These are phyloP conservation scores for Wilcoxina mikolae DNA, from an alignment of 495 filamentous ascomycete genomes.

Conservation along the genomic window DNA sequence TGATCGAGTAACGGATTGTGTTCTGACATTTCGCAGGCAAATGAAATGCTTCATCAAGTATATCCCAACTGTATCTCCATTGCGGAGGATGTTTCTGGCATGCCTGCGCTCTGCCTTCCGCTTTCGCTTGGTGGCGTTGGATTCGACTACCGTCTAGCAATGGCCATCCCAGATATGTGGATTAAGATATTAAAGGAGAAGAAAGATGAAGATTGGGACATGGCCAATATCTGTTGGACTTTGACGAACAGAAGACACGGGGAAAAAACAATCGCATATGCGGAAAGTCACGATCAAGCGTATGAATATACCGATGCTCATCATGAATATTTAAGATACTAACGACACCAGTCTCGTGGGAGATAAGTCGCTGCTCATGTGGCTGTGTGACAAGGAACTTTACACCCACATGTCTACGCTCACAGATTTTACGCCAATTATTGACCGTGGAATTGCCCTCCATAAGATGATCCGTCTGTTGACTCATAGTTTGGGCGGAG, in stretches of 20 bases:
- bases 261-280: constrained; percentile 97
- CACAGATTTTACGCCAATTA: constrained; percentile 69
- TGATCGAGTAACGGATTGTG: too few species aligned
- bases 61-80: constrained; percentile 81
- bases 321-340: neutral
- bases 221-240: constrained; percentile 67
- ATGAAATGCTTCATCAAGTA: constrained; percentile 82
- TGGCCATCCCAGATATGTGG: constrained; percentile 98
- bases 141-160: constrained; percentile 93
- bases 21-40: constrained; percentile 40
- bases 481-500: constrained; percentile 86
- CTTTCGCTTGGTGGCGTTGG: constrained; percentile 78
- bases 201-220: constrained; percentile 83
- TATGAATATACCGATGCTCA: constrained; percentile 36
- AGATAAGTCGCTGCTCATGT: constrained; percentile 92
- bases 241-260: constrained; percentile 86
- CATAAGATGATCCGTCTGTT: constrained; percentile 96
- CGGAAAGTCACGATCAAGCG: constrained; percentile 96
- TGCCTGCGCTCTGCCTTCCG: constrained; percentile 84
- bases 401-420: constrained; percentile 94
- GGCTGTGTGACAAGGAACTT: constrained; percentile 92
- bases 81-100: constrained; percentile 93
- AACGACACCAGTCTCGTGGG: constrained; percentile 59
- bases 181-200: constrained; percentile 96
- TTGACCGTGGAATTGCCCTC: constrained; percentile 76